Conservation (phyloP, 805 yeast genomes). For the Kockiozyma suomiensis region DNA sequence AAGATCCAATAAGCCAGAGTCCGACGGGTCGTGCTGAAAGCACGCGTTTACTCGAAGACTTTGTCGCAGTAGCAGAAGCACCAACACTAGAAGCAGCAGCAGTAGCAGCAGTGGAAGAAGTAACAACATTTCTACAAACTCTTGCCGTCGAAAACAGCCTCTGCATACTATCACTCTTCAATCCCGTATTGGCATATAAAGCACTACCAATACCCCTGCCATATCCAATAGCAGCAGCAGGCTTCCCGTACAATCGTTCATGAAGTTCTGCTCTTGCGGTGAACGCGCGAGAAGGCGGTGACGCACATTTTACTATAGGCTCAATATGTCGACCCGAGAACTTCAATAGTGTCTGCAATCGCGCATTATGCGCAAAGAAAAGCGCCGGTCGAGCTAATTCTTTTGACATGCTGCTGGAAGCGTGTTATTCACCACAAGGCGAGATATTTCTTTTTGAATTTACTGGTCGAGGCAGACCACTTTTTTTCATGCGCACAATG, state of each 20-base stretch:
- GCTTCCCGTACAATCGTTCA: background rate
- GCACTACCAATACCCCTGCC: background rate
- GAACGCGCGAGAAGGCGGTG: background rate
- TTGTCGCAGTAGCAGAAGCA: background rate
- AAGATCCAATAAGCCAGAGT: slow-evolving; percentile 84
- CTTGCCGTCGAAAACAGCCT: too few relatives aligned
- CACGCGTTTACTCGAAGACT: background rate
- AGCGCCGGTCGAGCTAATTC: slow-evolving; percentile 29
- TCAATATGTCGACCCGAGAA: background rate
- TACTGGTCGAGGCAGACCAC: slow-evolving; percentile 6
- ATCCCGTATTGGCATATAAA: too few relatives aligned
- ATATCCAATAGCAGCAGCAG: background rate
- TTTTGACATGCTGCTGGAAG: slow-evolving; percentile 5
- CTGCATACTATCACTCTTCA: too few relatives aligned
- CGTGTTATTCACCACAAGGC: background rate
- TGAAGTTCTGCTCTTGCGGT: background rate
- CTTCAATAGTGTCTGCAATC: slow-evolving; percentile 3
- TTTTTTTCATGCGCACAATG: background rate
- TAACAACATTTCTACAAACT: too few relatives aligned
- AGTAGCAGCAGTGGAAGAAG: background rate
- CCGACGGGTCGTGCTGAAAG: slow-evolving; percentile 54
- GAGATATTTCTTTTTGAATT: background rate
- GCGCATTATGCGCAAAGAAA: slow-evolving; percentile 22
- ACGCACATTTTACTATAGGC: background rate
- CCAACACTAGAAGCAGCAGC: background rate